Evolutionary conservation across 257 asterid genomes (phyloP).

Genomic region (Knoxia roxburghii): DNA sequence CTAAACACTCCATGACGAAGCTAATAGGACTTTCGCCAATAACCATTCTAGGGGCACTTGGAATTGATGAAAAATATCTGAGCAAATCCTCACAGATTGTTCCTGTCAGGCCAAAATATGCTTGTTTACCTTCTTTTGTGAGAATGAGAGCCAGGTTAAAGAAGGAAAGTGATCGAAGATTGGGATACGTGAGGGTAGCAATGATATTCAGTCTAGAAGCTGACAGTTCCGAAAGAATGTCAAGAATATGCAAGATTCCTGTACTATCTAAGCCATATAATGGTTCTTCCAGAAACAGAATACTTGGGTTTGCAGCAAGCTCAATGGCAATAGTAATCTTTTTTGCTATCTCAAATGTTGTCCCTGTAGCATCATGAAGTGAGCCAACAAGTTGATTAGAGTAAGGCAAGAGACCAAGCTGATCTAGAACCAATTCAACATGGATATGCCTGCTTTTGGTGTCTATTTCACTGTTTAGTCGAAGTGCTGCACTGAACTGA

Average conservation of each 20-base stretch:
- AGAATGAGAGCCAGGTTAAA: slow-evolving; percentile 12
- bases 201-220: slow-evolving; percentile 11
- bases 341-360: slow-evolving; percentile 13
- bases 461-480: slow-evolving; percentile 8
- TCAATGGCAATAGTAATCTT: slow-evolving; percentile 15
- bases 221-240: slow-evolving; percentile 8
- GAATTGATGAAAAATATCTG: slow-evolving; percentile 12
- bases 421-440: slow-evolving; percentile 12
- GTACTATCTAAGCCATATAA: slow-evolving; percentile 8
- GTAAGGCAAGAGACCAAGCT: slow-evolving; percentile 13
- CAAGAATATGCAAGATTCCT: slow-evolving; percentile 11
- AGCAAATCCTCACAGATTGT: slow-evolving; percentile 7
- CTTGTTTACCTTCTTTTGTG: slow-evolving; percentile 14
- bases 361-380: slow-evolving; percentile 13
- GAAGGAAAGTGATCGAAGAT: slow-evolving; percentile 13
- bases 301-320: slow-evolving; percentile 20
- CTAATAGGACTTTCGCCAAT: slow-evolving; percentile 11
- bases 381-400: slow-evolving; percentile 16
- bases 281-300: slow-evolving; percentile 17
- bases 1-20: slow-evolving; percentile 10
- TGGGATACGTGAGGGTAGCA: slow-evolving; percentile 13
- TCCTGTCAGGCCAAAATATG: slow-evolving; percentile 15
- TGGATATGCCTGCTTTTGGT: slow-evolving; percentile 6
- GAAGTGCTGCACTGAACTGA: slow-evolving; percentile 17
- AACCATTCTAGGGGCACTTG: slow-evolving; percentile 1